Conservation (phyloP, 257 asterid genomes). For the Solanum okadae region DNA sequence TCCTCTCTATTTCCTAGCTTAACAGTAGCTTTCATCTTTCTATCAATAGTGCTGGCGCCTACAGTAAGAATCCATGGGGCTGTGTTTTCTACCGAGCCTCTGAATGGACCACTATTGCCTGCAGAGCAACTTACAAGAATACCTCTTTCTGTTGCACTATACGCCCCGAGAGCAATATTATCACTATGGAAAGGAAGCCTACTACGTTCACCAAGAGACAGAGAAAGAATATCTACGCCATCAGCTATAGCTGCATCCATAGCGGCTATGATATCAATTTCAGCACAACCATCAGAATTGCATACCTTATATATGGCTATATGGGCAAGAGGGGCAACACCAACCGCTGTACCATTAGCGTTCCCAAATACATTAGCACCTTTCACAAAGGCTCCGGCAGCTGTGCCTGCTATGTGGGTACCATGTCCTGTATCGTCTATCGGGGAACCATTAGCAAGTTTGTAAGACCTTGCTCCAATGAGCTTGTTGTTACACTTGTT, state of each 20-base stretch:
- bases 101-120: slow-evolving; percentile 15
- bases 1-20: slow-evolving; percentile 18
- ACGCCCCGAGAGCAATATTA: slow-evolving; percentile 25
- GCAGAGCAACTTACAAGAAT: slow-evolving; percentile 37
- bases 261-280: slow-evolving; percentile 23
- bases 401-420: slow-evolving; percentile 37
- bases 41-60: slow-evolving; percentile 39
- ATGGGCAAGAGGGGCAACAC: slow-evolving; percentile 50
- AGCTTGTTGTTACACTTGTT: slow-evolving; percentile 32
- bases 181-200: background rate
- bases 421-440: slow-evolving; percentile 40
- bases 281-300: background rate
- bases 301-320: slow-evolving; percentile 45
- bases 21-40: slow-evolving; percentile 21
- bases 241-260: slow-evolving; percentile 47
- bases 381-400: slow-evolving; percentile 43
- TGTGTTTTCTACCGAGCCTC: background rate
- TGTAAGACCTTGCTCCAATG: slow-evolving; percentile 29
- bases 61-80: slow-evolving; percentile 52
- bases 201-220: slow-evolving; percentile 5
- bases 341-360: slow-evolving; percentile 40
- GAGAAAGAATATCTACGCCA: slow-evolving; percentile 23
- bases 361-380: slow-evolving; percentile 37
- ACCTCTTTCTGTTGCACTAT: slow-evolving; percentile 29
- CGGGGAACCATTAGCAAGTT: background rate